These are phyloP conservation scores for Cnidoscolus chayamansa DNA, from an alignment of 441 rosid species.

Conservation along the genomic window DNA sequence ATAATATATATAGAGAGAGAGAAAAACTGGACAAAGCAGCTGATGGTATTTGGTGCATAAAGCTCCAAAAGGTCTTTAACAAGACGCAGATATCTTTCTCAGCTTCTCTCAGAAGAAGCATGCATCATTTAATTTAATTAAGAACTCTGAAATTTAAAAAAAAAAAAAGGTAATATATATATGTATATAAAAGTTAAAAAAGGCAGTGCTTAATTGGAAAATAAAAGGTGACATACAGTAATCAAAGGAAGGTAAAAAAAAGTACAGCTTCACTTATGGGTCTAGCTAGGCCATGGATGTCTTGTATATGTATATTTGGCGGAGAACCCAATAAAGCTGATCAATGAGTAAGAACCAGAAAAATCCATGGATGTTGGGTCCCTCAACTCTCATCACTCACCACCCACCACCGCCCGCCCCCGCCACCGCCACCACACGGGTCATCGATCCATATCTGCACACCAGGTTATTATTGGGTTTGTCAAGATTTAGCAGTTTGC, in stretches of 20 bases:
- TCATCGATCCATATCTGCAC: background rate
- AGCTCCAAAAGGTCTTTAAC: too few relatives aligned
- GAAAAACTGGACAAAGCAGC: too few relatives aligned
- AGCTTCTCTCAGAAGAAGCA: too few relatives aligned
- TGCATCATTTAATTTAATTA: too few relatives aligned
- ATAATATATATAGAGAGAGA: too few relatives aligned
- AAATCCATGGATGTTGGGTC: background rate
- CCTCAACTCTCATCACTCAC: too few relatives aligned
- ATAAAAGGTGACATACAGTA: background rate
- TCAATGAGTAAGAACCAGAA: constrained; percentile 1
- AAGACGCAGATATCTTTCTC: too few relatives aligned
- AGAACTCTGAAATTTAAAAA: too few relatives aligned
- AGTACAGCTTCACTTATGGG: background rate
- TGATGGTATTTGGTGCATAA: too few relatives aligned
- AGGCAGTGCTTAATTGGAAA: too few relatives aligned
- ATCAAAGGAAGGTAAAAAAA: background rate
- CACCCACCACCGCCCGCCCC: background rate
- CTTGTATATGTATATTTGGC: background rate
- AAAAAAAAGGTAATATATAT: too few relatives aligned
- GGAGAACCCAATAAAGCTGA: constrained; percentile 24
- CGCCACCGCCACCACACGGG: background rate
- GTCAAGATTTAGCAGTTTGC: background rate
- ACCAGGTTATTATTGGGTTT: background rate
- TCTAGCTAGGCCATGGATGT: background rate
- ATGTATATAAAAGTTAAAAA: too few relatives aligned